These are phyloP conservation scores for Saccharum spontaneum DNA, from an alignment of 176 grass and related monocot genomes.

Conservation along the genomic window DNA sequence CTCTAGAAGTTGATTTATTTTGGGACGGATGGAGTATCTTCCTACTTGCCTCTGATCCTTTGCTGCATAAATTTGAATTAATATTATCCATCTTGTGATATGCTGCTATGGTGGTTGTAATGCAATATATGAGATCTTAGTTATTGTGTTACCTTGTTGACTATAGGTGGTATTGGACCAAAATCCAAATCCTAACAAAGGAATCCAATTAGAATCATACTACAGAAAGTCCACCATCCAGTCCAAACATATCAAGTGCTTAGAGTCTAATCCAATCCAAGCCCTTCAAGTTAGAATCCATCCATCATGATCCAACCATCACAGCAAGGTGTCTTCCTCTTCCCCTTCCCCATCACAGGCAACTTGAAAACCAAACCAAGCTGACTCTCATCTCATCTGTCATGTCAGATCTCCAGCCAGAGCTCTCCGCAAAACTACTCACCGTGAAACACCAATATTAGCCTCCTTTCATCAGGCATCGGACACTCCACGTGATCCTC, in stretches of 20 bases:
- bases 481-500: neutral
- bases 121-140: neutral
- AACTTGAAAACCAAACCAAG: neutral
- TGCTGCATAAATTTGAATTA: constrained; percentile 2
- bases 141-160: neutral
- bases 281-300: neutral
- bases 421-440: neutral
- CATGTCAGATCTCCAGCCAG: neutral
- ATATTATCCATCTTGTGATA: neutral
- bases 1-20: neutral
- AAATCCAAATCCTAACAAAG: neutral
- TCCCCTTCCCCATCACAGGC: neutral
- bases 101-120: neutral
- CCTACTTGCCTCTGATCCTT: neutral
- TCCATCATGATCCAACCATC: neutral
- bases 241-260: neutral
- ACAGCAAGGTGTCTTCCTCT: neutral
- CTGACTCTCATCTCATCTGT: neutral
- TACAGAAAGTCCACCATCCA: neutral
- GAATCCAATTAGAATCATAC: neutral
- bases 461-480: neutral
- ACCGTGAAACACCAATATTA: neutral
- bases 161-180: neutral
- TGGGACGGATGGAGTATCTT: neutral
- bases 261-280: neutral